Base-by-base conservation (phyloP, 495 filamentous ascomycete species). In the Staphylotrichum tortipilum region DNA sequence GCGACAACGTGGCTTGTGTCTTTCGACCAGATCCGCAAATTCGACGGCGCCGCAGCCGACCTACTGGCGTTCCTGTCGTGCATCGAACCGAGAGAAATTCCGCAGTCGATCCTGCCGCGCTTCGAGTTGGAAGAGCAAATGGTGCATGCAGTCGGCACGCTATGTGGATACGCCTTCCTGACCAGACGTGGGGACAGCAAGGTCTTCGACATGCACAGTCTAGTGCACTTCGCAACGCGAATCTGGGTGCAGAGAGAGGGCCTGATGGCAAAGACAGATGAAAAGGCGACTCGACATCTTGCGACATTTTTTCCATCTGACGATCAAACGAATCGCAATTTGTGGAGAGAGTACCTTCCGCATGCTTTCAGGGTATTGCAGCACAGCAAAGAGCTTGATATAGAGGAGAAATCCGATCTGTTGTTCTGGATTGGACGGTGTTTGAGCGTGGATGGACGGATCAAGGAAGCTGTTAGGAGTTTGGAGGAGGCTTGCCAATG, bases 1-100 rank as follows among this genome's bases (percentile, higher is more conserved):
- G 75, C 73, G 2, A 67, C 64, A 1, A 83, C 78, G 0, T 82
- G 75, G 78, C 60, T 56, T 1, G 69, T 76, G 0, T 76, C 75
- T 0, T 76, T 80, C 40, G 47, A 64, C 0, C 69, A 78, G 47
- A 73, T 79, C 12, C 62, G 41, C 14, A 36, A 61, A 6, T 44
- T 38, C 3, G 45, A 69, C 34, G 47, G 24, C 0, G 9, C 67
- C 0, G 71, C 75, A 0, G 57, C 63, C 1, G 59, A 73, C 0
- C 64, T 64, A 39, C 56, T 79, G 1, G 60, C 57, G 0, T 62
- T 72, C 30, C 70, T 78, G 51, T 45, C 71, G 1, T 71, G 61
- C 30, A 31, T 79, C 1, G 61, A 71, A 29, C 49, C 53, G 0
- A 63, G 61, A 49, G 44, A 12, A 11, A 66, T 70, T 6, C 66